Percentiles rank a stretch among this genome's conserved stretches.
Conservation (phyloP, 2,329 filamentous ascomycete species). For the Trichoderma harzianum region DNA sequence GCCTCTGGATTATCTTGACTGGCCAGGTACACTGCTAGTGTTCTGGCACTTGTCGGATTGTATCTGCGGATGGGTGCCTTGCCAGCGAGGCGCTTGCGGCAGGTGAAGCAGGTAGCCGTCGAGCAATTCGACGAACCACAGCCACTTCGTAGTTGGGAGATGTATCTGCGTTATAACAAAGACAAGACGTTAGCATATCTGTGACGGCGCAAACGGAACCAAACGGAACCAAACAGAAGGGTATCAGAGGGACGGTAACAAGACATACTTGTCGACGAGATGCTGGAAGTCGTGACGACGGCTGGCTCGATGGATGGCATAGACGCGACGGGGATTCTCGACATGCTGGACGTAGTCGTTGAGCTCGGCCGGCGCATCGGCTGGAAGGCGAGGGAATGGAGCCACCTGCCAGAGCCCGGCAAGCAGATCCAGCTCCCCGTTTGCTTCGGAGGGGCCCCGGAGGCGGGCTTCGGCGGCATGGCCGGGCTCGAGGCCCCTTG, state of each 20-base stretch:
- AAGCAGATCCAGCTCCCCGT: conserved; percentile 46
- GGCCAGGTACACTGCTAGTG: conserved; percentile 75
- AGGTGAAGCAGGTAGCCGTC: conserved; percentile 78
- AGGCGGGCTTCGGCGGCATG: conserved; percentile 14
- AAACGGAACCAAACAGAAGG: not conserved
- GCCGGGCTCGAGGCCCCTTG: conserved; percentile 15
- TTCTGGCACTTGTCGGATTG: conserved; percentile 76
- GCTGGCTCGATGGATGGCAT: conserved; percentile 57
- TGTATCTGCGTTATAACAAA: conserved; percentile 53
- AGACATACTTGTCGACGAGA: conserved; percentile 61
- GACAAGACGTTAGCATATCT: not conserved
- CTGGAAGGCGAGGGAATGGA: conserved; percentile 56
- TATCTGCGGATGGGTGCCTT: conserved; percentile 72
- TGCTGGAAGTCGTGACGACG: conserved; percentile 63
- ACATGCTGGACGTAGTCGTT: conserved; percentile 54
- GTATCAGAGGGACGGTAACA: not conserved
- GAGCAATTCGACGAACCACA: conserved; percentile 67
- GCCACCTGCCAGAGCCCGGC: conserved; percentile 60
- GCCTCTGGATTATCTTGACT: conserved; percentile 73
- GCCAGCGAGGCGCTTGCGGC: conserved; percentile 63
- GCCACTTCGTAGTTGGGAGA: conserved; percentile 77
- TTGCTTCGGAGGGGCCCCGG: conserved; percentile 23
- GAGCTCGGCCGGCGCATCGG: conserved; percentile 58
- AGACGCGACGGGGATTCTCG: conserved; percentile 59
- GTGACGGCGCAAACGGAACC: not conserved